These are phyloP conservation scores for Knufia fluminis DNA, from an alignment of 2,329 filamentous ascomycete species.

Conservation along the genomic window DNA sequence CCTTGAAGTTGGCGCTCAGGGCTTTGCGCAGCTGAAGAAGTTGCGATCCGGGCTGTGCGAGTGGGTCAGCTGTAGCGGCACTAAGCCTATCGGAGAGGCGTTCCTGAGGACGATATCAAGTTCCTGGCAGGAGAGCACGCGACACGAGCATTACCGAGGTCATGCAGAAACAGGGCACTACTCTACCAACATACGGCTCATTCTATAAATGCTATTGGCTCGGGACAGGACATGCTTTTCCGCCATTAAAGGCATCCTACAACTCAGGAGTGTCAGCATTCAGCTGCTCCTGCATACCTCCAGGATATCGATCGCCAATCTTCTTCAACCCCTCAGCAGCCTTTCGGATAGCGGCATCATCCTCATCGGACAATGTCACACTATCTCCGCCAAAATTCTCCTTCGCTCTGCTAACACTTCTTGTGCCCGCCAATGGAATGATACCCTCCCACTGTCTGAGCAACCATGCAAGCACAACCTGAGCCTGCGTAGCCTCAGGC, in stretches of 20 bases:
- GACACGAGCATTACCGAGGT: background rate
- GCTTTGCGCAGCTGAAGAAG: background rate
- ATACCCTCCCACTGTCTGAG: slow-evolving; percentile 44
- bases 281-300: background rate
- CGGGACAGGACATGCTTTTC: too few species aligned
- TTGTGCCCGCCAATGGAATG: slow-evolving; percentile 29
- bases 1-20: background rate
- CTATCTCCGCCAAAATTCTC: slow-evolving; percentile 25
- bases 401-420: slow-evolving; percentile 21
- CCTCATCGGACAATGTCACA: slow-evolving; percentile 24
- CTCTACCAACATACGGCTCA: too few species aligned
- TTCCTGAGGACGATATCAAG: too few species aligned
- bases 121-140: background rate
- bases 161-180: too few species aligned
- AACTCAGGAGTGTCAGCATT: slow-evolving; percentile 1
- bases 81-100: too few species aligned
- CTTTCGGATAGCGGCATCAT: slow-evolving; percentile 25
- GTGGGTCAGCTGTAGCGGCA: too few species aligned
- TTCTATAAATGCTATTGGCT: too few species aligned
- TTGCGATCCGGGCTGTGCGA: too few species aligned
- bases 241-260: too few species aligned
- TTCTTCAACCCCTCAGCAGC: slow-evolving; percentile 17
- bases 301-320: slow-evolving; percentile 13
- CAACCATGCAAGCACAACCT: slow-evolving; percentile 60
- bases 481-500: slow-evolving; percentile 41